These are phyloP conservation scores for Talaromyces sp. DNA, from an alignment of 2,329 filamentous ascomycete genomes.

Conservation along the genomic window DNA sequence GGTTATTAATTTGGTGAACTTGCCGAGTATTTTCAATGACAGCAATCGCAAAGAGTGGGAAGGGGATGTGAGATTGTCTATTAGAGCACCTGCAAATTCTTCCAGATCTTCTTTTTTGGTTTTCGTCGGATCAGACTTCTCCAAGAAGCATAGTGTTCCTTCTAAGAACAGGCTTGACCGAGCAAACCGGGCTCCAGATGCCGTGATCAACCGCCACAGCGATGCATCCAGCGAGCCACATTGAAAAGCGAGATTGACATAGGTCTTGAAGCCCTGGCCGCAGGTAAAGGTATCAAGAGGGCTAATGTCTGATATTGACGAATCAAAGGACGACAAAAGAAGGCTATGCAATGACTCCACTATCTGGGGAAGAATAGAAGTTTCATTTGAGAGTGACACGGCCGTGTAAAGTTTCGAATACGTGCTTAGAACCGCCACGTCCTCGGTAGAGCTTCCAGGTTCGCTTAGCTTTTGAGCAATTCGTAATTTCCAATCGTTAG, in stretches of 20 bases:
- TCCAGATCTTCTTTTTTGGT: constrained; percentile 55
- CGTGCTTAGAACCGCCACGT: constrained; percentile 63
- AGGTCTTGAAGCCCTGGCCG: constrained; percentile 68
- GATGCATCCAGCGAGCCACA: constrained; percentile 54
- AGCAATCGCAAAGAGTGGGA: constrained; percentile 69
- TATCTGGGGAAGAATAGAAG: constrained; percentile 62
- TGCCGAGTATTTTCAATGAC: constrained; percentile 66
- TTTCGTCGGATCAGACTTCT: constrained; percentile 19
- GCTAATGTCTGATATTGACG: constrained; percentile 54
- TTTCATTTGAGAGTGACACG: constrained; percentile 53
- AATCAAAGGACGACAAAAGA: constrained; percentile 59
- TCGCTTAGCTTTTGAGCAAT: constrained; percentile 64
- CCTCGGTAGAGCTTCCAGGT: constrained; percentile 43
- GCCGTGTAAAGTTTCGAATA: constrained; percentile 59
- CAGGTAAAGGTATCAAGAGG: constrained; percentile 67
- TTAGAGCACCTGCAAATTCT: constrained; percentile 58
- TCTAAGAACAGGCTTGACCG: constrained; percentile 62
- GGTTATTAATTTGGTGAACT: constrained; percentile 48
- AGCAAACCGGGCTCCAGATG: constrained; percentile 61
- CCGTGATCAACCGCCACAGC: constrained; percentile 61
- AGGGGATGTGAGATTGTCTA: constrained; percentile 68
- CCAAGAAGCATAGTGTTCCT: constrained; percentile 51
- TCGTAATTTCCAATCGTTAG: constrained; percentile 60
- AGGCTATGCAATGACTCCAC: constrained; percentile 61
- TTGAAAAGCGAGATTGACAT: constrained; percentile 60